These are phyloP conservation scores for Hypholoma sublateritium DNA, from an alignment of 768 basidiomycete genomes.

Conservation along the genomic window DNA sequence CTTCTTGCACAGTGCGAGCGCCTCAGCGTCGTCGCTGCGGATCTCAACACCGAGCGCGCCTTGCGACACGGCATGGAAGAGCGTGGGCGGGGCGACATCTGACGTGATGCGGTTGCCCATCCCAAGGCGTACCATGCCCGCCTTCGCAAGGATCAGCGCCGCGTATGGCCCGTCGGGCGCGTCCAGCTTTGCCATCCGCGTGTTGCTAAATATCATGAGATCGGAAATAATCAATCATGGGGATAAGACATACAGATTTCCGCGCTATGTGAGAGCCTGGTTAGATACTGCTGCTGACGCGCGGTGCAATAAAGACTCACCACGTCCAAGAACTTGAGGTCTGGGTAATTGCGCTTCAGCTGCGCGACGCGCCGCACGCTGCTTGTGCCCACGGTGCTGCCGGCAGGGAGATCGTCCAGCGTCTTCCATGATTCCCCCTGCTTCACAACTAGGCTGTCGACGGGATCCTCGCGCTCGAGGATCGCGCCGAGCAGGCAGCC, in stretches of 20 bases:
- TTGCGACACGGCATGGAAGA: constrained; percentile 92
- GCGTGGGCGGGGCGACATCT: constrained; percentile 69
- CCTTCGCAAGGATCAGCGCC: constrained; percentile 90
- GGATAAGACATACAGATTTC: constrained; percentile 69
- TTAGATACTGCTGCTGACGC: background rate
- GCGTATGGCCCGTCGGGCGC: constrained; percentile 75
- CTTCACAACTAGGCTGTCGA: constrained; percentile 88
- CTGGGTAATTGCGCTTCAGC: constrained; percentile 73
- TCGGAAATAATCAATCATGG: background rate
- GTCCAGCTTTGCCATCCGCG: constrained; percentile 90
- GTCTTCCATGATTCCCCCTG: constrained; percentile 63
- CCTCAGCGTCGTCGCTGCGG: constrained; percentile 59
- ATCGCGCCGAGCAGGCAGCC: constrained; percentile 87
- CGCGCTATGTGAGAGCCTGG: constrained; percentile 50
- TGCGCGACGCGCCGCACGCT: constrained; percentile 93
- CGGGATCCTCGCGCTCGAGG: constrained; percentile 82
- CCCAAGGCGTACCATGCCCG: constrained; percentile 83
- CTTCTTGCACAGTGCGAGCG: constrained; percentile 60
- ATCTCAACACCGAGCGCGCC: constrained; percentile 91
- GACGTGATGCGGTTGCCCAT: constrained; percentile 73
- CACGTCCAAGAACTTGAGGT: constrained; percentile 81
- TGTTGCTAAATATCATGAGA: constrained; percentile 54
- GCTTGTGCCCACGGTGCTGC: constrained; percentile 93
- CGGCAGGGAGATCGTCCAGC: constrained; percentile 82
- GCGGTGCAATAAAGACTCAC: constrained; percentile 48